These are phyloP conservation scores for Sugiyamaella qingdaonensis DNA, from an alignment of 805 yeast genomes.

Conservation along the genomic window DNA sequence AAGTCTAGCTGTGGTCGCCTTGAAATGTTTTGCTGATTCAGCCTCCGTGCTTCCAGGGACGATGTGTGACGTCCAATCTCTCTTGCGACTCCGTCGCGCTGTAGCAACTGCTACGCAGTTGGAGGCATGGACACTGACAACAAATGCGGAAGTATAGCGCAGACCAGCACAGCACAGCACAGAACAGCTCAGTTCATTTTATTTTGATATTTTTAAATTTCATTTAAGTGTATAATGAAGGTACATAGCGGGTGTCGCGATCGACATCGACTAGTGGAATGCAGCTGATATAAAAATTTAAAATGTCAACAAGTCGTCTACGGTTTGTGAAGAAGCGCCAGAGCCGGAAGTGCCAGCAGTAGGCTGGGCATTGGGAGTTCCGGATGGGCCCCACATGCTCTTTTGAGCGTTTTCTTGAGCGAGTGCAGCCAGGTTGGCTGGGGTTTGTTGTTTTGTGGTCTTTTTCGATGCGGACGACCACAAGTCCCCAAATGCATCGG, in stretches of 20 bases:
- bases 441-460: slow-evolving; percentile 14
- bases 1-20: slow-evolving; percentile 5
- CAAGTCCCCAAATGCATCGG: slow-evolving; percentile 38
- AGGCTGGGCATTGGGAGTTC: background rate
- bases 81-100: no score
- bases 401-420: slow-evolving; percentile 30
- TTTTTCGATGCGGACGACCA: slow-evolving; percentile 34
- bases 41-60: no score
- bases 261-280: background rate
- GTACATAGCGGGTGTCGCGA: background rate
- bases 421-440: slow-evolving; percentile 19
- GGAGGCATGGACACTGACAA: no score
- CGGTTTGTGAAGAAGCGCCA: slow-evolving; percentile 1
- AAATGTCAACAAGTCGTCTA: slow-evolving; percentile 2
- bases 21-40: no score
- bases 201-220: no score
- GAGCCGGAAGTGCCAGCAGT: slow-evolving; percentile 4
- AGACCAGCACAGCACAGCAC: no score
- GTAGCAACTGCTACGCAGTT: no score
- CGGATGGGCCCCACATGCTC: slow-evolving; percentile 26
- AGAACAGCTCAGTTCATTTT: no score
- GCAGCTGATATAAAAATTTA: background rate
- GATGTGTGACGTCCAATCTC: no score
- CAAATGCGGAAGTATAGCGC: no score
- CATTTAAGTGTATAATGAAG: background rate